phyloP scores from a whole-genome alignment of 441 rosid genomes.

The Corymbia calophylla region DNA sequence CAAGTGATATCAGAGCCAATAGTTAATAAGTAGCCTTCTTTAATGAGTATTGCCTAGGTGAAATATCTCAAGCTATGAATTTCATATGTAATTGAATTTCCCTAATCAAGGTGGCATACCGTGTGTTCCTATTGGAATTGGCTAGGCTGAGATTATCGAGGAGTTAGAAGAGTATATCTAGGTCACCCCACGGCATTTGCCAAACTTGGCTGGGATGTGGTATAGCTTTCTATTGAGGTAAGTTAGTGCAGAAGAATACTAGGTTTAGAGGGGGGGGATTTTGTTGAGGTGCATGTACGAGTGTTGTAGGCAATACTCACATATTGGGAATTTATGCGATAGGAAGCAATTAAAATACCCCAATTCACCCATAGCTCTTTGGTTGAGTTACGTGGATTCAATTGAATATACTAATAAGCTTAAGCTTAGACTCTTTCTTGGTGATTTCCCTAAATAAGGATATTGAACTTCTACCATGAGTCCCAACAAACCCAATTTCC shows the following conservation, averaged over 20 bases:
- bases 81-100: background rate
- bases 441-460: background rate
- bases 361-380: background rate
- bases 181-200: background rate
- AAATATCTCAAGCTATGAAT: background rate
- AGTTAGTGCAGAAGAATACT: background rate
- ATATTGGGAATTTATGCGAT: background rate
- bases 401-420: background rate
- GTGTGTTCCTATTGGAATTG: background rate
- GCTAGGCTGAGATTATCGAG: background rate
- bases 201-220: background rate
- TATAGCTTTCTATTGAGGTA: background rate
- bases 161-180: background rate
- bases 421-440: background rate
- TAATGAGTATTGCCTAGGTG: background rate
- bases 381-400: background rate
- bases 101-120: background rate
- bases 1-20: background rate
- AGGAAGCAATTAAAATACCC: background rate
- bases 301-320: background rate
- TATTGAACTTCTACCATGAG: background rate
- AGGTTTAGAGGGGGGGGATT: background rate
- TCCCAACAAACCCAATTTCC: background rate
- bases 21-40: background rate
- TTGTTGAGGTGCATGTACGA: background rate